These are phyloP conservation scores for Erythrobasidium yunnanense DNA, from an alignment of 768 basidiomycete genomes.

Conservation along the genomic window DNA sequence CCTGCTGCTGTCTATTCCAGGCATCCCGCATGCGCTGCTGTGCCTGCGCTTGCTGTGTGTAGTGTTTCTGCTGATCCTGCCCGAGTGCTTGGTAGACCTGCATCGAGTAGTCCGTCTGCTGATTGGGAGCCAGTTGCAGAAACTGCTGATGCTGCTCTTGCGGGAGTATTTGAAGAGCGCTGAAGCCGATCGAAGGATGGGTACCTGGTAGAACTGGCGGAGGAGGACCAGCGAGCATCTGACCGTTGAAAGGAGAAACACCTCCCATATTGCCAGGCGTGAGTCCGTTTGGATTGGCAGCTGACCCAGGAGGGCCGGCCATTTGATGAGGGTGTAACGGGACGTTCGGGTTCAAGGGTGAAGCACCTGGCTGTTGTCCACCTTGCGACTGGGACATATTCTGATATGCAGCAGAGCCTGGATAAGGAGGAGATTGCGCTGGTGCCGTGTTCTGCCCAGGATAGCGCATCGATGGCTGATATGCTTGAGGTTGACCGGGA, in stretches of 20 bases:
- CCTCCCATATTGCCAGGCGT: not conserved
- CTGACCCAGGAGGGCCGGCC: not conserved
- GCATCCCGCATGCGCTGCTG: not conserved
- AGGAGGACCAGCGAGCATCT: not conserved
- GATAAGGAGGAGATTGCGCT: not conserved
- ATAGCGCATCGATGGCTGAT: not conserved
- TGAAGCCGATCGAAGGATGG: slow-evolving; percentile 14
- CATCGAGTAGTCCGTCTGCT: slow-evolving; percentile 25
- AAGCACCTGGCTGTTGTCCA: not conserved
- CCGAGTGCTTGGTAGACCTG: slow-evolving; percentile 4
- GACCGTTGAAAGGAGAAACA: not conserved
- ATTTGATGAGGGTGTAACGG: slow-evolving; percentile 17
- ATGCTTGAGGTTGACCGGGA: not conserved
- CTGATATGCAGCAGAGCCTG: not conserved
- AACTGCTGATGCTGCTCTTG: slow-evolving; percentile 11
- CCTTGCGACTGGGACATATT: not conserved
- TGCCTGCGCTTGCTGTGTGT: not conserved
- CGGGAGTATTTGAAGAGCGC: slow-evolving; percentile 14
- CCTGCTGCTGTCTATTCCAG: not conserved
- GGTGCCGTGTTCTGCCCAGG: slow-evolving; percentile 2
- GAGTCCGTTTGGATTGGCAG: not conserved
- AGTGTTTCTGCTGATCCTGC: slow-evolving; percentile 2
- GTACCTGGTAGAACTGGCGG: slow-evolving; percentile 11
- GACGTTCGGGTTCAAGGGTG: not conserved
- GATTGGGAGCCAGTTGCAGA: slow-evolving; percentile 1